These are phyloP conservation scores for Trichosanthes truncata DNA, from an alignment of 306 rosid species.

Conservation along the genomic window DNA sequence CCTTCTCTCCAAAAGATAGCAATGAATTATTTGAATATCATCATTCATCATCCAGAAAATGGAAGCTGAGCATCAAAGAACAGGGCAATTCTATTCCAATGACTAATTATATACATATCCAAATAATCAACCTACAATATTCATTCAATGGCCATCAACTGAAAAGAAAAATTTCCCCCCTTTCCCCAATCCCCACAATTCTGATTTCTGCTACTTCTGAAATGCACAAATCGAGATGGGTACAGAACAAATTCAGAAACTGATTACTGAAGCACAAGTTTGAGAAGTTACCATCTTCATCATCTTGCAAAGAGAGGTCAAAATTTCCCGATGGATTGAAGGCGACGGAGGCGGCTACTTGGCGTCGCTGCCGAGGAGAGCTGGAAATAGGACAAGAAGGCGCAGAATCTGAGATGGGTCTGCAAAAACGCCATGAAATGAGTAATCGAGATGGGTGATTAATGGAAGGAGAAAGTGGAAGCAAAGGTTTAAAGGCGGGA, in stretches of 20 bases:
- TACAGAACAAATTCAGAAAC: neutral
- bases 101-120: neutral
- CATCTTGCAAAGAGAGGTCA: slow-evolving; percentile 56
- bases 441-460: slow-evolving; percentile 24
- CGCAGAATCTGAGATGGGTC: slow-evolving; percentile 25
- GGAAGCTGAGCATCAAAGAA: neutral
- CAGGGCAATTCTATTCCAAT: neutral
- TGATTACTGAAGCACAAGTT: neutral
- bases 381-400: slow-evolving; percentile 14
- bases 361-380: slow-evolving; percentile 19
- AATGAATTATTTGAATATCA: neutral
- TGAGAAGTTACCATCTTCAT: slow-evolving; percentile 40
- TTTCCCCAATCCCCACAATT: neutral
- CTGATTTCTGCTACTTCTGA: neutral
- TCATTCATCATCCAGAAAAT: neutral
- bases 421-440: slow-evolving; percentile 24
- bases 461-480: slow-evolving; percentile 44
- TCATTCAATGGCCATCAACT: neutral
- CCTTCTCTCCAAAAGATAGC: neutral
- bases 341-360: slow-evolving; percentile 55
- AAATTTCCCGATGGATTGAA: slow-evolving; percentile 86
- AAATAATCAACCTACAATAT: neutral
- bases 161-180: neutral
- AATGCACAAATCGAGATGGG: neutral
- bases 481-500: slow-evolving; percentile 27